Base-by-base conservation (phyloP, 2,329 filamentous ascomycete species). In the Hymenoscyphus infarciens region DNA sequence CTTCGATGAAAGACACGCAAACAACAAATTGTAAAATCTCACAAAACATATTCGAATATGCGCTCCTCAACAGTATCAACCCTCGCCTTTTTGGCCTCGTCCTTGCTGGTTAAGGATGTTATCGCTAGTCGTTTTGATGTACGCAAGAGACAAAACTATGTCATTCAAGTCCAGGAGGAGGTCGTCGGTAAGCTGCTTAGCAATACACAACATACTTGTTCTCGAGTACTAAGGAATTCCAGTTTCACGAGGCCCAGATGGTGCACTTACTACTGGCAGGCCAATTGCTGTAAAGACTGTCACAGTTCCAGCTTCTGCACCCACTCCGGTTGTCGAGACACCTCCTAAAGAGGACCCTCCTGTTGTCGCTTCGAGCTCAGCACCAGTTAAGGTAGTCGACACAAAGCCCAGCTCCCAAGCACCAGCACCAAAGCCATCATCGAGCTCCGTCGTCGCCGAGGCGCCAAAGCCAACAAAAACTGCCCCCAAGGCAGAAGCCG, bases 51-150 rank as follows among this genome's bases (percentile, higher is more conserved):
- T 25, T 39, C 55, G 60, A 66, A 64, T 25, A 74, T 73, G 72
- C 71, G 67, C 63, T 68, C 65, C 38, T 63, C 64, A 58, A 63
- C 67, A 8, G 63, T 71, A 63, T 66, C 67, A 31, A 70, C 52
- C 57, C 55, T 70, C 42, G 71, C 68, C 66, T 56, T 71, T 59
- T 64, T 72, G 64, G 69, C 70, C 35, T 61, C 70, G 16, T 70
- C 70, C 68, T 70, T 74, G 68, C 71, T 73, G 69, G 66, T 69
- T 67, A 70, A 68, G 63, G 70, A 70, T 60, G 68, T 66, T 56
- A 35, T 70, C 19, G 68, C 69, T 56, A 66, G 65, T 25, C 66
- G 63, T 22, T 62, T 63, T 42, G 52, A 62, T 53, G 49, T 67
- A 13, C 63, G 60, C 16, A 68, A 69, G 62, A 66, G 71, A 62